Conservation (phyloP, 176 grass and related monocot genomes). For the Triticum turgidum region DNA sequence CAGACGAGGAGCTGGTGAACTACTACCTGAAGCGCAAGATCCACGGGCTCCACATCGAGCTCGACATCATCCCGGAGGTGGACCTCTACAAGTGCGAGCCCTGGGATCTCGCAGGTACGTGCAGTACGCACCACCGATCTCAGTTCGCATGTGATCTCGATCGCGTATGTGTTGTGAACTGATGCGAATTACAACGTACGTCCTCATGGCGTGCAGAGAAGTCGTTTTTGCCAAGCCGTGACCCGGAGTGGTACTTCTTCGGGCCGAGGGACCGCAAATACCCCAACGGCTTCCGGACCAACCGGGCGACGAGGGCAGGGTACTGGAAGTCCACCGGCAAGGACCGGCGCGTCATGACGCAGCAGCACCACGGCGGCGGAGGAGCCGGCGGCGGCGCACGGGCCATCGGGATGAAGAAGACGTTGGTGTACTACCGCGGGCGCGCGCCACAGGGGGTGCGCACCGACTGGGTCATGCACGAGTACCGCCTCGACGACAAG, state of each 20-base stretch:
- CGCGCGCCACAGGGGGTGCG: slow-evolving; percentile 90
- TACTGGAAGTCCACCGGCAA: slow-evolving; percentile 99
- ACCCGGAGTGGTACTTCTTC: slow-evolving; percentile 99
- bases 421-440: slow-evolving; percentile 91
- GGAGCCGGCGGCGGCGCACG: slow-evolving; percentile 36
- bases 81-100: slow-evolving; percentile 99
- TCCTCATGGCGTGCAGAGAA: slow-evolving; percentile 53
- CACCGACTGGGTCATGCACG: slow-evolving; percentile 99
- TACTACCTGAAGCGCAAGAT: slow-evolving; percentile 99
- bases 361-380: neutral
- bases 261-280: slow-evolving; percentile 87
- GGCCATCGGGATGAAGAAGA: slow-evolving; percentile 99
- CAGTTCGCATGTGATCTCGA: neutral
- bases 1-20: slow-evolving; percentile 94
- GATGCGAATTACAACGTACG: too few species aligned
- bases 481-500: slow-evolving; percentile 97
- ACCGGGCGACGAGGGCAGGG: slow-evolving; percentile 78
- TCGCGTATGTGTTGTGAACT: too few species aligned
- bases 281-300: slow-evolving; percentile 93
- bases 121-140: too few species aligned
- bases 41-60: slow-evolving; percentile 88
- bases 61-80: slow-evolving; percentile 97
- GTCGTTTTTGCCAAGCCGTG: slow-evolving; percentile 94
- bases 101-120: slow-evolving; percentile 85
- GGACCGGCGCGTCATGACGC: slow-evolving; percentile 66